These are phyloP conservation scores for Russula compacta DNA, from an alignment of 768 basidiomycete species.

Conservation along the genomic window DNA sequence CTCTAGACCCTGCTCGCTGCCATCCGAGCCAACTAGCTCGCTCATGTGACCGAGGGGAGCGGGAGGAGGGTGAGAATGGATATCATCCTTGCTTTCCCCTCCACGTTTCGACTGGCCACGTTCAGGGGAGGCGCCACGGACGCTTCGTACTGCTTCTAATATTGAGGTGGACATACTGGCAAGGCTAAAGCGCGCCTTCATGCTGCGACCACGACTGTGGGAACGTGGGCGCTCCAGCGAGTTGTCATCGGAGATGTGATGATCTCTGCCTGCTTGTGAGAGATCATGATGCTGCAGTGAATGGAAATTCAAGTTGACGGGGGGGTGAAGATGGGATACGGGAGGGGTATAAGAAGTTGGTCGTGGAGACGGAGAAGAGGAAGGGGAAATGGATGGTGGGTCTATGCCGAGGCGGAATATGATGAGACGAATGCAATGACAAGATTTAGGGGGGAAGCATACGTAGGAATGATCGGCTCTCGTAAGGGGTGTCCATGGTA, in stretches of 20 bases:
- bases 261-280: not conserved
- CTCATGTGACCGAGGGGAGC: slow-evolving; percentile 31
- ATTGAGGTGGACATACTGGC: slow-evolving; percentile 12
- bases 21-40: slow-evolving; percentile 30
- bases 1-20: slow-evolving; percentile 30
- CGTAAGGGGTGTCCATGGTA: not conserved
- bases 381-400: not conserved
- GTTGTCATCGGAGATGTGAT: not conserved
- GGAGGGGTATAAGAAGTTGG: not conserved
- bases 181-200: slow-evolving; percentile 12
- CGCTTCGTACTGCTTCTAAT: slow-evolving; percentile 7
- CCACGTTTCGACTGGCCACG: slow-evolving; percentile 22
- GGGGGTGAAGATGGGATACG: not conserved
- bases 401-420: not conserved
- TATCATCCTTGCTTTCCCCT: slow-evolving; percentile 15
- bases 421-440: not conserved
- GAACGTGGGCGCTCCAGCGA: not conserved
- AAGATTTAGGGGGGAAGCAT: not conserved
- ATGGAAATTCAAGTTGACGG: not conserved
- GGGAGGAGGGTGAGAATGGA: slow-evolving; percentile 25
- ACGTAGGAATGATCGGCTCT: slow-evolving; percentile 5
- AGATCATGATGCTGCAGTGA: not conserved
- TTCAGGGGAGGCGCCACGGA: slow-evolving; percentile 14
- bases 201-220: slow-evolving; percentile 7
- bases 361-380: not conserved